Base-by-base conservation (phyloP, 257 asterid genomes). In the Solanum ossicruentum region DNA sequence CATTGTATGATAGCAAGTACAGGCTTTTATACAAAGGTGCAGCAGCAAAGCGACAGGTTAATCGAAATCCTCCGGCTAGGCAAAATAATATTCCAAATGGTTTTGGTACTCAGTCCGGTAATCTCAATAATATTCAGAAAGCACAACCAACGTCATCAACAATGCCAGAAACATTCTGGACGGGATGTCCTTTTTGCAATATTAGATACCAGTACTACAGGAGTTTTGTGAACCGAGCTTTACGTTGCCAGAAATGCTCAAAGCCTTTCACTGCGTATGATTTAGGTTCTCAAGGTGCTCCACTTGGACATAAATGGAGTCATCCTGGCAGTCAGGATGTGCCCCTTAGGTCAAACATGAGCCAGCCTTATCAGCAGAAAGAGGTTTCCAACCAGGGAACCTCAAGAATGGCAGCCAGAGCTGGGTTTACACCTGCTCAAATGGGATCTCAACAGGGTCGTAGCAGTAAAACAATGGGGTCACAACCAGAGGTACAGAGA, bases 111-210 rank as follows among this genome's bases (percentile, higher is more conserved):
- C 87, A 86, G 85, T 86, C 58, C n/a, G 47, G 85, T 83, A 87
- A 87, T 79, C 80, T 41, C 87, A 89, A 92, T 83, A 89, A 87
- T 70, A 86, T 70, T 66, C 92, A 86, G 83, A 55, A 90, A 57
- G 75, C 90, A n/a, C 89, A 85, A 83, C 43, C 90, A 21, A 86
- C 87, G 79, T 51, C 88, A 63, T 75, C 91, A 60, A 81, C 28
- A 54, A 72, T 58, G 88, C 87, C 61, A 83, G 89, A 78, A 3
- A 52, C 85, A 51, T 92, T 91, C 86, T 91, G 92, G 91, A 92
- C 98, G 5, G 84, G 87, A 80, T 95, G 98, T 81, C 94, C 95
- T 13, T 88, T 82, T 87, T 95, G 98, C 88, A 79, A 81, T 78
- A 63, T 77, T 10, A 91, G 72, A 81, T 90, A 86, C 89, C 92